Conservation (phyloP, 371 early-diverging fungal genomes). For the Neoconidiobolus thromboides region DNA sequence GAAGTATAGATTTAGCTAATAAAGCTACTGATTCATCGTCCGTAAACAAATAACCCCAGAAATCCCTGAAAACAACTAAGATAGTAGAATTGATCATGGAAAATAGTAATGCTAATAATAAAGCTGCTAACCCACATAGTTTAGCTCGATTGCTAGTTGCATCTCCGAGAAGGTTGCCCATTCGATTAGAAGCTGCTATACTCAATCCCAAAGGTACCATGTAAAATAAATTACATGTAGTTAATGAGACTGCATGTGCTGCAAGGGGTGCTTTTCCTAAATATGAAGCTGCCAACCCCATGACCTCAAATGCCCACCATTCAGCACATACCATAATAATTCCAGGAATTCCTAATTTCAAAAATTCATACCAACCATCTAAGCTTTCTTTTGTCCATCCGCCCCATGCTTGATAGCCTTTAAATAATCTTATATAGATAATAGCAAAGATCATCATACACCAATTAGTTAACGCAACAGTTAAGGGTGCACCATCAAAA, state of each 20-base stretch:
- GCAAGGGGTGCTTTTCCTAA: conserved; percentile 61
- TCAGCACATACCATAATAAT: conserved; percentile 52
- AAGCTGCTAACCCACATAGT: conserved; percentile 20
- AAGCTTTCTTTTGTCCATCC: conserved; percentile 62
- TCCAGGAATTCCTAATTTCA: conserved; percentile 41
- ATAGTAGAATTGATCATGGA: conserved; percentile 18
- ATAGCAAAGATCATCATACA: conserved; percentile 26
- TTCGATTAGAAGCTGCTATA: conserved; percentile 54
- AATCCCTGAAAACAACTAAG: conserved; percentile 15
- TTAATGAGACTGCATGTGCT: conserved; percentile 65
- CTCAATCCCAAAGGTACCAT: conserved; percentile 38
- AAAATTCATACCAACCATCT: conserved; percentile 35
- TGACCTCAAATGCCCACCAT: conserved; percentile 55
- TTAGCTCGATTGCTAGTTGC: conserved; percentile 20
- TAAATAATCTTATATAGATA: conserved; percentile 38
- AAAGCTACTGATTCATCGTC: conserved; percentile 41
- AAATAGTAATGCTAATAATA: conserved; percentile 23
- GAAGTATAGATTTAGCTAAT: conserved; percentile 47
- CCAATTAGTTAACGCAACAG: conserved; percentile 52
- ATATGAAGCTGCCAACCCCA: conserved; percentile 57
- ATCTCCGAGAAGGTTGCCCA: conserved; percentile 58
- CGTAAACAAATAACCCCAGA: conserved; percentile 30
- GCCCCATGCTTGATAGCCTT: conserved; percentile 58
- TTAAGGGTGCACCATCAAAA: conserved; percentile 68
- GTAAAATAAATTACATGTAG: conserved; percentile 45